Evolutionary conservation across 2,329 filamentous ascomycete species (phyloP).

Genomic region (Bipolaris sorokiniana): DNA sequence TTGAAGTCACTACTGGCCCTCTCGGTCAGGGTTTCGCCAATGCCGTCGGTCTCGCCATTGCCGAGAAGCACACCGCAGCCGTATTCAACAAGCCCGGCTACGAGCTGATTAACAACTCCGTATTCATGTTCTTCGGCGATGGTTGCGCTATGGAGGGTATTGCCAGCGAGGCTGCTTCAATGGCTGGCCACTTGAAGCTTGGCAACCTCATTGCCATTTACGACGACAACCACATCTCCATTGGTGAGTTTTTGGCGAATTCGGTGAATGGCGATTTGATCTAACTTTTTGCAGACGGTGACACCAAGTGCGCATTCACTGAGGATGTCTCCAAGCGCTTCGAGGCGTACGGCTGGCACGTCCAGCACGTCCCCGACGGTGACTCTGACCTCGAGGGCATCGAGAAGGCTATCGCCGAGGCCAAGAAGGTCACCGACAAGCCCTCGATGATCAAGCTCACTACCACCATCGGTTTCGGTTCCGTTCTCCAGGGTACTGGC

Average conservation of each 20-base stretch:
- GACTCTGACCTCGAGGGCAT: constrained; percentile 87
- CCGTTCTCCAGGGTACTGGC: constrained; percentile 88
- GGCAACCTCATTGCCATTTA: constrained; percentile 97
- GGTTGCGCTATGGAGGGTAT: constrained; percentile 99
- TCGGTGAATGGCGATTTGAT: neutral
- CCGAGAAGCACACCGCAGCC: constrained; percentile 87
- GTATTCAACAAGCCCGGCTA: constrained; percentile 97
- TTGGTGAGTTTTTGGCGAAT: constrained; percentile 57
- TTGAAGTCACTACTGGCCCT: constrained; percentile 98
- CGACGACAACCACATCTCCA: constrained; percentile 98
- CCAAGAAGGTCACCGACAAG: constrained; percentile 91
- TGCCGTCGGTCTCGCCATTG: constrained; percentile 96
- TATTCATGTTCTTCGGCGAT: constrained; percentile 95
- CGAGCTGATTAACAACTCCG: constrained; percentile 93
- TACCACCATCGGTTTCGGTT: constrained; percentile 97
- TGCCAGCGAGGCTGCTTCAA: constrained; percentile 87
- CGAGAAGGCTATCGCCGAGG: constrained; percentile 84
- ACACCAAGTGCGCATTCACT: constrained; percentile 95
- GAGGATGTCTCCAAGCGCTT: constrained; percentile 96
- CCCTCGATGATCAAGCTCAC: constrained; percentile 95
- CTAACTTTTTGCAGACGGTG: constrained; percentile 69
- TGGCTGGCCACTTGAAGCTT: constrained; percentile 94
- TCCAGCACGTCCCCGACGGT: constrained; percentile 81
- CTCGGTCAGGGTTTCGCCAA: constrained; percentile 97
- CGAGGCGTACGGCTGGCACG: constrained; percentile 97